Conservation (phyloP, 257 asterid genomes). For the Fraxinus pennsylvanica region DNA sequence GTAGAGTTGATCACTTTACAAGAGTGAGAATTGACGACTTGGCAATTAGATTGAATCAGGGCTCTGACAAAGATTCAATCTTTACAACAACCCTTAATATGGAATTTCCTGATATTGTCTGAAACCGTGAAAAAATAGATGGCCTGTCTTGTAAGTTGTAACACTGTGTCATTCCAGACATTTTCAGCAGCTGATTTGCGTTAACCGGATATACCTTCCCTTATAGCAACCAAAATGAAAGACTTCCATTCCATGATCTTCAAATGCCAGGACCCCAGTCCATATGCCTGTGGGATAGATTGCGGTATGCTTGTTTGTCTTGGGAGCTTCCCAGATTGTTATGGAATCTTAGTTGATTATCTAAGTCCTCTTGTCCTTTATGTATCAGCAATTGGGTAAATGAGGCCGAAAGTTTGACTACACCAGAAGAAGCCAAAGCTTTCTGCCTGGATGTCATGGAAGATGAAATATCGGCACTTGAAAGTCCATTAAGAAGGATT, state of each 20-base stretch:
- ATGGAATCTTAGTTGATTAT: conserved; percentile 1
- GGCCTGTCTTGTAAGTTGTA: conserved; percentile 17
- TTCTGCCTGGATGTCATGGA: conserved; percentile 50
- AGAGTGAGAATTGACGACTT: background rate
- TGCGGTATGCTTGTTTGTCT: conserved; percentile 44
- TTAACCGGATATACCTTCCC: conserved; percentile 73
- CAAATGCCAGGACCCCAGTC: conserved; percentile 76
- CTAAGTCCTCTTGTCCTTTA: conserved; percentile 11
- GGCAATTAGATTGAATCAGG: background rate
- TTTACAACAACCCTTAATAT: background rate
- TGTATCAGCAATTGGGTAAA: conserved; percentile 69
- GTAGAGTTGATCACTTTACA: background rate
- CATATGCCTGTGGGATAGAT: conserved; percentile 68
- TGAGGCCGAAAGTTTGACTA: conserved; percentile 57
- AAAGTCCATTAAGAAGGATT: conserved; percentile 24
- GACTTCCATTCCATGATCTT: conserved; percentile 78
- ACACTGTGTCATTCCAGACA: conserved; percentile 52
- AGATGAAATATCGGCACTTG: conserved; percentile 54
- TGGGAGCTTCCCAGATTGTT: background rate
- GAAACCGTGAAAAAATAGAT: background rate
- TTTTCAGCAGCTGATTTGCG: conserved; percentile 81
- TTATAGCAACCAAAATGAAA: conserved; percentile 78
- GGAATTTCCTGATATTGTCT: background rate
- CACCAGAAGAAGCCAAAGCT: conserved; percentile 47
- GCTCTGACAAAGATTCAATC: background rate